Base-by-base conservation (phyloP, 2,329 filamentous ascomycete species). In the Biscogniauxia marginata region DNA sequence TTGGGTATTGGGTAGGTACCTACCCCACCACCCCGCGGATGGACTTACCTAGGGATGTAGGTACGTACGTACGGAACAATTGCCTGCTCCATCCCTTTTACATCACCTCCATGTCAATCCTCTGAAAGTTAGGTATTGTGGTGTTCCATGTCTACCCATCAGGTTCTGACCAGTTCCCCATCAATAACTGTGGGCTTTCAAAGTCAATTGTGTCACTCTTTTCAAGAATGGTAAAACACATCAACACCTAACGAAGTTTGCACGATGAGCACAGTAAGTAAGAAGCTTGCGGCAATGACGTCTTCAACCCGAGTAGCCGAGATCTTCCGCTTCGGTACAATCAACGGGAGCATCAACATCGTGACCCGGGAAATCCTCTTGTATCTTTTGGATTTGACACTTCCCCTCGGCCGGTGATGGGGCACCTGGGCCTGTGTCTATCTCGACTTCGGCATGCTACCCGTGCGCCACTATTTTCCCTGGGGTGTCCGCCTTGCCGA, bases 301-400 rank as follows among this genome's bases (percentile, higher is more conserved):
- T 64, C 63, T 57, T 54, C 55, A 56, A 53, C 49, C 62, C 60
- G 55, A 64, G 49, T 64, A 54, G 61, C 67, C 69, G 69, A 66
- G 59, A 67, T 67, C 58, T 65, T 63, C 68, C 69, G 68, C 58
- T 56, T 68, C 64, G 63, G 63, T 57, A 63, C 56, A 59, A 60
- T 53, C 54, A 47, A 59, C 62, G 56, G 57, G 20, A 23, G 48
- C 46, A 21, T 46, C 18, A 54, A 59, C 55, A 57, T 63, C 63
- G 63, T 56, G 59, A 70, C 67, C 69, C 69, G 70, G 67, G 53
- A 71, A 71, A 71, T 71, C 66, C 63, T 68, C 68, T 71, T 70
- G 56, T 48, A 34, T 44, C 49, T 50, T 39, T 49, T 51, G 54
- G 30, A 57, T 54, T 48, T 61, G 63, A 59, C 49, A 59, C 55